Percentiles rank a stretch among this genome's conserved stretches.
These are phyloP conservation scores for Pseudocercospora eumusae DNA, from an alignment of 2,329 filamentous ascomycete genomes.

Conservation along the genomic window DNA sequence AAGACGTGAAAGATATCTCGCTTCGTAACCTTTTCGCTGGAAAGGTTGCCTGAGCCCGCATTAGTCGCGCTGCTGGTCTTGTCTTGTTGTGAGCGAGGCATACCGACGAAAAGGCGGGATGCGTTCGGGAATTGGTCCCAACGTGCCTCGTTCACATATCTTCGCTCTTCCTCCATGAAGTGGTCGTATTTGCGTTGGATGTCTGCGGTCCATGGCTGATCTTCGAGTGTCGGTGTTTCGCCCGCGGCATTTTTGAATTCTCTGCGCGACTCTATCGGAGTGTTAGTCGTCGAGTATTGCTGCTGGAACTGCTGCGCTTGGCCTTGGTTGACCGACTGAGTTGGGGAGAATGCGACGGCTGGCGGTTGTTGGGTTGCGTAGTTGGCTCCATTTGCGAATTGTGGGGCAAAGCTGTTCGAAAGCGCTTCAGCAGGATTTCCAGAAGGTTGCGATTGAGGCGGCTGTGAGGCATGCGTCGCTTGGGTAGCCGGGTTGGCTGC, in stretches of 20 bases:
- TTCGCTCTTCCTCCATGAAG: slow-evolving; percentile 71
- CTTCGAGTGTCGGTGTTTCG: slow-evolving; percentile 45
- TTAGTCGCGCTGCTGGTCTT: slow-evolving; percentile 11
- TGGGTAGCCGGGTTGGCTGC: slow-evolving; percentile 43
- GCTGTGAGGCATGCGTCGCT: slow-evolving; percentile 27
- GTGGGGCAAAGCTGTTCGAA: slow-evolving; percentile 25
- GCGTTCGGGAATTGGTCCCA: slow-evolving; percentile 80
- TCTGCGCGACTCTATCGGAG: slow-evolving; percentile 34
- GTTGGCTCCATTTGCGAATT: slow-evolving; percentile 5
- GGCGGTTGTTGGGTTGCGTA: slow-evolving; percentile 18
- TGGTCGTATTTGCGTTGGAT: slow-evolving; percentile 69
- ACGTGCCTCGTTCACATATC: slow-evolving; percentile 73
- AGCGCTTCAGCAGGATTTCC: slow-evolving; percentile 30
- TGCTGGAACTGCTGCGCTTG: slow-evolving; percentile 11
- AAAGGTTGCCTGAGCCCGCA: slow-evolving; percentile 70
- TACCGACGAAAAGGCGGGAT: slow-evolving; percentile 80
- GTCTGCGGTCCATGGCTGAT: slow-evolving; percentile 56
- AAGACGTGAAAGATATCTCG: slow-evolving; percentile 92
- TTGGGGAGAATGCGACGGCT: background rate
- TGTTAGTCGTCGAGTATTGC: slow-evolving; percentile 14
- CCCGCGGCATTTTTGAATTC: slow-evolving; percentile 36
- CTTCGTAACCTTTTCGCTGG: slow-evolving; percentile 90
- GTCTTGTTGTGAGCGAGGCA: slow-evolving; percentile 34
- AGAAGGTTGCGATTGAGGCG: slow-evolving; percentile 29
- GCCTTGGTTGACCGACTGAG: slow-evolving; percentile 9